Percentiles rank a stretch among this genome's conserved stretches.
phyloP scores from a whole-genome alignment of 2,329 filamentous ascomycete genomes.

The Monascus ruber region DNA sequence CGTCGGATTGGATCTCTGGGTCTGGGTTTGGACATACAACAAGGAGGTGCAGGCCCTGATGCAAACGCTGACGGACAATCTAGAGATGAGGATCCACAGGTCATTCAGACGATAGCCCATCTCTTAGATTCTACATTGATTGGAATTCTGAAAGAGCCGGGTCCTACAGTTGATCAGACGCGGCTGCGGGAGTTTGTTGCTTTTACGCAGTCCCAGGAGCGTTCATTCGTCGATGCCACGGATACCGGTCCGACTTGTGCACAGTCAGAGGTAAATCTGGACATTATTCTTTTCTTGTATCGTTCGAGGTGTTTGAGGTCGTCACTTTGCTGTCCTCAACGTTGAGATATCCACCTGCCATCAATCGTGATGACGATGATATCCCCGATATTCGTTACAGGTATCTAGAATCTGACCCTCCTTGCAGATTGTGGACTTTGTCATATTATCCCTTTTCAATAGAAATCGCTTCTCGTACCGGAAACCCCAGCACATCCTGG shows the following conservation, averaged over 20 bases:
- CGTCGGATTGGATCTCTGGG: conserved; percentile 32
- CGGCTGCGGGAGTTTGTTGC: conserved; percentile 46
- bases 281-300: too few relatives aligned
- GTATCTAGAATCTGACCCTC: conserved; percentile 2
- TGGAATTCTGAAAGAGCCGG: conserved; percentile 36
- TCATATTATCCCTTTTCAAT: conserved; percentile 66
- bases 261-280: conserved; percentile 51
- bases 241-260: conserved; percentile 36
- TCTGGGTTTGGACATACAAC: conserved; percentile 3
- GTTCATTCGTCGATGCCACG: conserved; percentile 21
- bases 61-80: background rate
- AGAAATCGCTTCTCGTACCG: conserved; percentile 36
- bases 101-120: conserved; percentile 29
- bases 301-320: background rate
- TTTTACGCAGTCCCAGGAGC: conserved; percentile 51
- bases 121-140: conserved; percentile 63
- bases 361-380: background rate
- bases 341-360: too few relatives aligned
- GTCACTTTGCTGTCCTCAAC: background rate
- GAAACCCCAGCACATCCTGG: conserved; percentile 63
- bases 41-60: too few relatives aligned
- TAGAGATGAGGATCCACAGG: conserved; percentile 1
- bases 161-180: conserved; percentile 16
- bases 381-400: conserved; percentile 1
- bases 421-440: conserved; percentile 60